phyloP scores from a whole-genome alignment of 2,329 filamentous ascomycete genomes.

The Aspergillus unguis region DNA sequence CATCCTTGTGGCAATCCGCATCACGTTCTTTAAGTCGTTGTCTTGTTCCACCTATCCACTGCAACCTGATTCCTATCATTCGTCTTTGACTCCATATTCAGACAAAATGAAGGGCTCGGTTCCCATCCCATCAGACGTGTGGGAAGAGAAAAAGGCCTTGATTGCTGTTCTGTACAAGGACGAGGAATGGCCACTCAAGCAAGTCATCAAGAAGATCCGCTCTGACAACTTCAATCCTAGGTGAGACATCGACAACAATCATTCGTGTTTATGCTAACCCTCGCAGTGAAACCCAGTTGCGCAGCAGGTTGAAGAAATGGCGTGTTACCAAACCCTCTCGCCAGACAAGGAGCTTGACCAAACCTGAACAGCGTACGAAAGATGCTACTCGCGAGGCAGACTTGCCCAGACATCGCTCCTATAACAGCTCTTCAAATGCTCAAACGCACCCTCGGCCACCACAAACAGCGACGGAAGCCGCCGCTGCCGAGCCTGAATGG shows the following conservation, averaged over 20 bases:
- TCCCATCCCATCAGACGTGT: conserved; percentile 42
- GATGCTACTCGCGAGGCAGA: conserved; percentile 21
- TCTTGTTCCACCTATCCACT: background rate
- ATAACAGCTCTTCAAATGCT: conserved; percentile 14
- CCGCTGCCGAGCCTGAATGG: conserved; percentile 17
- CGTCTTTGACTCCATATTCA: background rate
- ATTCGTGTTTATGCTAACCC: conserved; percentile 1
- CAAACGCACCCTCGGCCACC: conserved; percentile 10
- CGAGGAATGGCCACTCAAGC: conserved; percentile 45
- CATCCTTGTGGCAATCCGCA: background rate
- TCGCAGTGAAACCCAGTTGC: conserved; percentile 43
- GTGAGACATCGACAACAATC: conserved; percentile 18
- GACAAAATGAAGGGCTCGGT: conserved; percentile 42
- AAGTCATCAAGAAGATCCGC: conserved; percentile 45
- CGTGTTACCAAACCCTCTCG: conserved; percentile 45
- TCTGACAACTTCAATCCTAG: conserved; percentile 43
- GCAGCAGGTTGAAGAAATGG: conserved; percentile 46
- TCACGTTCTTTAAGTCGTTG: background rate
- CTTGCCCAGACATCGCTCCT: conserved; percentile 15
- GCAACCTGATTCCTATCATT: background rate
- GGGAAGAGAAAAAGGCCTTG: conserved; percentile 43
- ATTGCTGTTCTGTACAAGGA: conserved; percentile 43
- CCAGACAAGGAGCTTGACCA: conserved; percentile 36
- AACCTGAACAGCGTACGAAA: conserved; percentile 26
- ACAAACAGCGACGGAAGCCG: conserved; percentile 5